Conservation (phyloP, 1,284 basidiomycete genomes). For the Ceratobasidium sp. region DNA sequence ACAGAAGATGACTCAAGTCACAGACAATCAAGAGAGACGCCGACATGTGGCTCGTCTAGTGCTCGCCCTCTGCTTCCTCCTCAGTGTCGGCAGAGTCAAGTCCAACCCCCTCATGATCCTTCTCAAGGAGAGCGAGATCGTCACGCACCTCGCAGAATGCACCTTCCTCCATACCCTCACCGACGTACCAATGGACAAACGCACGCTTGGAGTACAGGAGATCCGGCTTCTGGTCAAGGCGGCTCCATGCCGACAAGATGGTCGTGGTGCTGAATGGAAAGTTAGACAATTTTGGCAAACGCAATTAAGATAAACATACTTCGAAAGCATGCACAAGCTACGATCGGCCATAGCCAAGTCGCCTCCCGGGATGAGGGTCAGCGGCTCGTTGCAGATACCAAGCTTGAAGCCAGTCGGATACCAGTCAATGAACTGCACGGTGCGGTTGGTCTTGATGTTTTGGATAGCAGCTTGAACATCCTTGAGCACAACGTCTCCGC, state of each 20-base stretch:
- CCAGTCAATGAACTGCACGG: constrained; percentile 98
- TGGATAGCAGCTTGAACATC: constrained; percentile 94
- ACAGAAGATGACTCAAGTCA: too few relatives aligned
- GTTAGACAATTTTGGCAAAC: neutral
- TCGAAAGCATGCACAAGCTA: constrained; percentile 96
- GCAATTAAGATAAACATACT: too few relatives aligned
- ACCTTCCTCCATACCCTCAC: constrained; percentile 99
- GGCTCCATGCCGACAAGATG: constrained; percentile 91
- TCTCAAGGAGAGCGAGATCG: constrained; percentile 95
- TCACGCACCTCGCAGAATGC: constrained; percentile 98
- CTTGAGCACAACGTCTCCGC: too few relatives aligned
- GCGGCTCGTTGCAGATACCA: constrained; percentile 96
- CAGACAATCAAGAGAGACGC: too few relatives aligned
- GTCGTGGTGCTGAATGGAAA: constrained; percentile 69
- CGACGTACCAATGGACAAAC: too few relatives aligned
- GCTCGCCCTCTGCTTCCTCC: too few relatives aligned
- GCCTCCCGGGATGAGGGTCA: constrained; percentile 89
- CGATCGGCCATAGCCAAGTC: constrained; percentile 94
- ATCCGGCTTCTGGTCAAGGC: constrained; percentile 96
- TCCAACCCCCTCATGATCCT: constrained; percentile 90
- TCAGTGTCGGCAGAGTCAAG: too few relatives aligned
- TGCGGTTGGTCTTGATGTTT: constrained; percentile 95
- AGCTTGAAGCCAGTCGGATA: constrained; percentile 68
- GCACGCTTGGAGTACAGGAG: constrained; percentile 88
- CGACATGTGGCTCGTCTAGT: too few relatives aligned